Conservation (phyloP, 208 protist genomes). For the Trichomonas vaginalis region DNA sequence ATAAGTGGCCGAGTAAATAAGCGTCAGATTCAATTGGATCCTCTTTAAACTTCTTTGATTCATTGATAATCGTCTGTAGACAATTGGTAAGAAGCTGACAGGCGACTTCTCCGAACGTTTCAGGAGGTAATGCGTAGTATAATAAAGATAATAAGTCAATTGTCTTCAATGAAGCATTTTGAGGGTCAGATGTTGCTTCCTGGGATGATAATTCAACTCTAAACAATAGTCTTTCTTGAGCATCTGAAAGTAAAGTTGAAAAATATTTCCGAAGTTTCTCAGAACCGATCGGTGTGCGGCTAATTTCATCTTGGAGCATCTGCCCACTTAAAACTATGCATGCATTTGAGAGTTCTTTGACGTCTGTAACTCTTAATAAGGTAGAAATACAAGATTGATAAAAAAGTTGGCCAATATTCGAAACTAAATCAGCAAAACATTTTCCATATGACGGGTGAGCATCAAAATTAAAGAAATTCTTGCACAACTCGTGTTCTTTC, state of each 20-base stretch:
- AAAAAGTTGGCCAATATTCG: not conserved
- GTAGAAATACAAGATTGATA: not conserved
- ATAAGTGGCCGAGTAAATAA: not conserved
- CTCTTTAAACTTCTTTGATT: not conserved
- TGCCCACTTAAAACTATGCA: not conserved
- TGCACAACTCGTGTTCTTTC: not conserved
- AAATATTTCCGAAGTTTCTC: not conserved
- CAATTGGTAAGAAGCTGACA: not conserved
- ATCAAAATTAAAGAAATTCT: not conserved
- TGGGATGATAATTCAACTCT: not conserved
- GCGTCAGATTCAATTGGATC: not conserved
- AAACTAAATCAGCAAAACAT: not conserved
- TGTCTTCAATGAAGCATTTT: not conserved
- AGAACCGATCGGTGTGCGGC: not conserved
- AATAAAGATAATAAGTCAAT: not conserved
- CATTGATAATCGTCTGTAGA: not conserved
- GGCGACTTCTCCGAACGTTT: not conserved
- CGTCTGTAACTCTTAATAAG: not conserved
- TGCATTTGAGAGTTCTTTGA: not conserved
- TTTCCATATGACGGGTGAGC: not conserved
- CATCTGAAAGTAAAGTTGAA: not conserved
- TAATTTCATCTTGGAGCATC: not conserved
- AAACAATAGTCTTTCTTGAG: conserved; percentile 6
- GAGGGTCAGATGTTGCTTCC: not conserved
- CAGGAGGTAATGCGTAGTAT: not conserved